Evolutionary conservation across 352 stramenopile genomes (phyloP).

Genomic region (Phytophthora pluvialis): DNA sequence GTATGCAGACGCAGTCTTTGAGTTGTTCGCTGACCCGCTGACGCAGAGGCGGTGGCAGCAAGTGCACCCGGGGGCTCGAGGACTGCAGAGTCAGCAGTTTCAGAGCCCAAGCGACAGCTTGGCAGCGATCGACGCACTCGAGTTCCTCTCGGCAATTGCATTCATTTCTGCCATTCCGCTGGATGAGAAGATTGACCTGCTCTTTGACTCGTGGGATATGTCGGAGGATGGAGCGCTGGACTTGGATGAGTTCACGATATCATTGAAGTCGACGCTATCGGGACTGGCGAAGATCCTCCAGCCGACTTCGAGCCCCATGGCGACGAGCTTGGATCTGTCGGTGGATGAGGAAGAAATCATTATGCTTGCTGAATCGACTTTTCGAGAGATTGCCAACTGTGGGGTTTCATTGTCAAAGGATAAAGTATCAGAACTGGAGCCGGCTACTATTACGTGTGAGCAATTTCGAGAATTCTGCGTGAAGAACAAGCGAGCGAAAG

Average conservation of each 20-base stretch:
- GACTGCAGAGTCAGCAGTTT: conserved; percentile 27
- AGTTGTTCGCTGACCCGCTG: conserved; percentile 51
- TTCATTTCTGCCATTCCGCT: conserved; percentile 65
- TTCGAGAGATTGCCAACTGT: conserved; percentile 70
- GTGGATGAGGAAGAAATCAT: conserved; percentile 77
- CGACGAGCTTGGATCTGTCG: conserved; percentile 1
- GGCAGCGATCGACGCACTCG: conserved; percentile 70
- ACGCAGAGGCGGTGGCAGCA: conserved; percentile 36
- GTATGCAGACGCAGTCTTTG: conserved; percentile 64
- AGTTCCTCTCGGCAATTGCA: conserved; percentile 78
- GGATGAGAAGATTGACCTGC: conserved; percentile 83
- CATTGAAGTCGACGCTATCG: conserved; percentile 82
- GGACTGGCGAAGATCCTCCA: conserved; percentile 76
- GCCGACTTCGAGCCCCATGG: conserved; percentile 15
- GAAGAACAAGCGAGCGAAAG: conserved; percentile 62
- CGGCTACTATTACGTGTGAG: conserved; percentile 68
- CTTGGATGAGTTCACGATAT: conserved; percentile 88
- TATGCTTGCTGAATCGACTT: conserved; percentile 62
- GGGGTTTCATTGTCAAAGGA: conserved; percentile 28
- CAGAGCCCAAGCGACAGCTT: conserved; percentile 8
- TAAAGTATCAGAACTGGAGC: conserved; percentile 24
- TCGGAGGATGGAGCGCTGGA: conserved; percentile 81
- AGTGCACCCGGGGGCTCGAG: conserved; percentile 13
- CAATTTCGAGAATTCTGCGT: conserved; percentile 81
- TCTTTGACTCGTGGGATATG: conserved; percentile 91